phyloP scores from a whole-genome alignment of 2,329 filamentous ascomycete genomes.

The Cercospora nicotianae region DNA sequence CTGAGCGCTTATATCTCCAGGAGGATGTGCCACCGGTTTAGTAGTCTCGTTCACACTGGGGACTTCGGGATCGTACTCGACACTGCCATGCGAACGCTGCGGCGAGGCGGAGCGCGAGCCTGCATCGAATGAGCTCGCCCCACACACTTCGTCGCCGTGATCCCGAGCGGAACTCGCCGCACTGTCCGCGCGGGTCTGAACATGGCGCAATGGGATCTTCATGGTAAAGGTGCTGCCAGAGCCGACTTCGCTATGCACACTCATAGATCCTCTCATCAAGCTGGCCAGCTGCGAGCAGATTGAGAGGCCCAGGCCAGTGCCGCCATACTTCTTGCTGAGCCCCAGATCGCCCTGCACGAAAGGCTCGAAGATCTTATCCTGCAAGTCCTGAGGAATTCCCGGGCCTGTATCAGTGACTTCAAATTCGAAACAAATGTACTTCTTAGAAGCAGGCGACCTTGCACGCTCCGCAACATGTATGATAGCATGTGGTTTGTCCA shows the following conservation, averaged over 20 bases:
- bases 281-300: slow-evolving; percentile 85
- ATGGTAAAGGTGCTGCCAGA: slow-evolving; percentile 80
- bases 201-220: slow-evolving; percentile 75
- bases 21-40: slow-evolving; percentile 24
- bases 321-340: slow-evolving; percentile 84
- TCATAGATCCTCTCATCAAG: slow-evolving; percentile 78
- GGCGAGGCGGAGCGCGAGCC: slow-evolving; percentile 13
- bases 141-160: slow-evolving; percentile 20
- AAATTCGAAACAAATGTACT: slow-evolving; percentile 76
- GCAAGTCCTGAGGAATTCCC: slow-evolving; percentile 75
- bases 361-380: slow-evolving; percentile 84
- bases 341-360: slow-evolving; percentile 92
- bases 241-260: slow-evolving; percentile 68
- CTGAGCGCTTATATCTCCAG: slow-evolving; percentile 51
- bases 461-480: slow-evolving; percentile 27
- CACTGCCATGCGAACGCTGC: slow-evolving; percentile 17
- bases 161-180: slow-evolving; percentile 43
- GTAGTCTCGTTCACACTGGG: slow-evolving; percentile 28
- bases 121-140: slow-evolving; percentile 23
- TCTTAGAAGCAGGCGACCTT: slow-evolving; percentile 56
- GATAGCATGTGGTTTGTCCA: slow-evolving; percentile 40
- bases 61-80: slow-evolving; percentile 22
- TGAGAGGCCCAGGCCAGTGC: slow-evolving; percentile 81
- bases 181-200: slow-evolving; percentile 64
- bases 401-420: slow-evolving; percentile 86